Base-by-base conservation (phyloP, 371 early-diverging fungal species). In the Astathelohania contejeani region DNA sequence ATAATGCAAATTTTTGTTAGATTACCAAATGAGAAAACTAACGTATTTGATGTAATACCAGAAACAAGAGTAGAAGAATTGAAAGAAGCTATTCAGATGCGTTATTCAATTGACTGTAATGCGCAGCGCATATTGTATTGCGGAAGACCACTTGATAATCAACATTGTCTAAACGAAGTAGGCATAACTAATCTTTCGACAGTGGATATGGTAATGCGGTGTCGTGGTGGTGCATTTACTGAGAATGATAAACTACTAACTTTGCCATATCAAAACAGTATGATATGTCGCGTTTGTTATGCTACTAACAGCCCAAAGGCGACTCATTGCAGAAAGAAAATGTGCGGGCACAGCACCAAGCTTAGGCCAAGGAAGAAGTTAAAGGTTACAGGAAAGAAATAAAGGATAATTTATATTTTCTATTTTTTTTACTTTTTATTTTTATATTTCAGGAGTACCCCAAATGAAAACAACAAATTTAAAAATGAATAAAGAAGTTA, bases 301-400 rank as follows among this genome's bases (percentile, higher is more conserved):
- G 94, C 96, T 62, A 88, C 92, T 76, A 84, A 91, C 61, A 93
- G 91, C 60, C 89, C 89, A 65, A 87, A 92, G 79, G 96, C 96
- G 66, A 89, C 90, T 78, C 92, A 92, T 88, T 95, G 96, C 83
- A 84, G 96, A 70, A 95, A 95, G 90, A 87, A 85, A 83, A 88
- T 90, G 84, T 94, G 95, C 77, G 94, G 95, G 59, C 90, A 90
- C 82, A 80, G 86, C 76, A 90, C 86, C 83, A 92, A 93, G 80
- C 84, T 93, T 73, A 89, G 93, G 40, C 39, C 44, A 38, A 70
- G 70, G 65, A 74, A 66, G 62, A 74, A 65, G 64, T 44, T 65
- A 14, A 67, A 53, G 44, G 53, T 12, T 25, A 58, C 49, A 49
- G 32, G 38, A 12, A 63, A 63, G 59, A 56, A 27, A 51, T 50